Conservation (phyloP, 2,329 filamentous ascomycete genomes). For the Geosmithia morbida region DNA sequence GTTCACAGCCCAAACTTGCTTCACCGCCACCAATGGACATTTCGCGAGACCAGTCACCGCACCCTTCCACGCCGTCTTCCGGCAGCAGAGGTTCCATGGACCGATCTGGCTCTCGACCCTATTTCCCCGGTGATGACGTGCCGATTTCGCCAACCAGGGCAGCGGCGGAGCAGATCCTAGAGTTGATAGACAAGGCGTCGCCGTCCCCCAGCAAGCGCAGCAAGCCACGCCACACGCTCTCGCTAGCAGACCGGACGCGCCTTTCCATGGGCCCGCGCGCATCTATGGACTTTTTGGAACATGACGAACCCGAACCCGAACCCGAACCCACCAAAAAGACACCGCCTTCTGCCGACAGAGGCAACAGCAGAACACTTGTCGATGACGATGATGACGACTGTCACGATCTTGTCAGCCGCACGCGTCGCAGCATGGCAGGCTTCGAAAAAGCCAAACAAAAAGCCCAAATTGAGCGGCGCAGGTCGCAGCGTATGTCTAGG, state of each 20-base stretch:
- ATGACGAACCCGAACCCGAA: constrained; percentile 12
- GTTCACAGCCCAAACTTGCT: not conserved
- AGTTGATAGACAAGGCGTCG: constrained; percentile 37
- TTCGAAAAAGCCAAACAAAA: constrained; percentile 47
- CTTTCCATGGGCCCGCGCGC: constrained; percentile 57
- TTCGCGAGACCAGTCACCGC: not conserved
- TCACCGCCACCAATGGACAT: not conserved
- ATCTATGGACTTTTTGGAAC: constrained; percentile 20
- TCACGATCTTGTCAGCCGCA: constrained; percentile 41
- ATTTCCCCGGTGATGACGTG: not conserved
- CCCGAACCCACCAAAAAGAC: constrained; percentile 4
- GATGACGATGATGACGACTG: constrained; percentile 12
- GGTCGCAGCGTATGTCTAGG: constrained; percentile 33
- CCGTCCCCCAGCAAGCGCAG: constrained; percentile 38
- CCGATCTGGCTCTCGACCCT: not conserved
- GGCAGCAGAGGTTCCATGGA: not conserved
- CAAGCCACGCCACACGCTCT: constrained; percentile 38
- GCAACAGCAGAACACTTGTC: constrained; percentile 6
- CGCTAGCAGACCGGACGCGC: constrained; percentile 65
- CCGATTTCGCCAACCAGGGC: constrained; percentile 27
- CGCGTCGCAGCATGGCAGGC: constrained; percentile 45
- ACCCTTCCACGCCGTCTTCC: not conserved
- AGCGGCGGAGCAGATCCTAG: constrained; percentile 41
- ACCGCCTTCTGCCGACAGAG: constrained; percentile 2
- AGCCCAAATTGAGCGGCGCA: constrained; percentile 40